phyloP scores from a whole-genome alignment of 1,284 basidiomycete genomes.

The Apiotrichum porosum region DNA sequence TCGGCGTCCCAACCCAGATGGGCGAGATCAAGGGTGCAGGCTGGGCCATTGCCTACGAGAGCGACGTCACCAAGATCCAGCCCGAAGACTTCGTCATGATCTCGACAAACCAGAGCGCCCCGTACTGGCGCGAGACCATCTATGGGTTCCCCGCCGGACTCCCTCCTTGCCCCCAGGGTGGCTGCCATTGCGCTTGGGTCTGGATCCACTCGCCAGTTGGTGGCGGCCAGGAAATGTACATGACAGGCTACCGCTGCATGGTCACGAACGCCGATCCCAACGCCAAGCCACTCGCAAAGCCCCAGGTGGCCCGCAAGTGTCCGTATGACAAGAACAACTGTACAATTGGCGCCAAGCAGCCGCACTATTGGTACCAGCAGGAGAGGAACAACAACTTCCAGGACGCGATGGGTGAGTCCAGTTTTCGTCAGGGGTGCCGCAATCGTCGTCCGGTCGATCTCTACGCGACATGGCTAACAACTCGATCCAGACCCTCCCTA shows the following conservation, averaged over 20 bases:
- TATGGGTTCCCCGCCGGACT: conserved; percentile 61
- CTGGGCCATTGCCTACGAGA: conserved; percentile 59
- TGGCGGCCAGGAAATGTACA: conserved; percentile 50
- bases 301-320: conserved; percentile 43
- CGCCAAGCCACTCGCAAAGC: conserved; percentile 52
- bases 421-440: no score
- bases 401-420: no score
- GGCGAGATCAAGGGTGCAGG: conserved; percentile 7
- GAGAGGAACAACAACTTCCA: conserved; percentile 30
- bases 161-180: conserved; percentile 62
- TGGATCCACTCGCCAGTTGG: conserved; percentile 54
- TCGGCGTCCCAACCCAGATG: not conserved
- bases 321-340: conserved; percentile 27
- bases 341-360: conserved; percentile 29
- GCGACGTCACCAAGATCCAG: conserved; percentile 54
- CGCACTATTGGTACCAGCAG: conserved; percentile 4
- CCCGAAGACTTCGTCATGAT: conserved; percentile 68
- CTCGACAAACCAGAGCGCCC: conserved; percentile 65
- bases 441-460: no score
- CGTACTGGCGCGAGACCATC: conserved; percentile 59
- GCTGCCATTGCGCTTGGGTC: conserved; percentile 66
- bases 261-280: conserved; percentile 51
- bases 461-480: conserved; percentile 56
- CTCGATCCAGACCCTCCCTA: conserved; percentile 16
- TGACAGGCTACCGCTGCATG: conserved; percentile 68